Evolutionary conservation across 2,329 filamentous ascomycete species (phyloP), one percentile per base, ranked within the genome.

Genomic region (Sphaceloma murrayae): DNA sequence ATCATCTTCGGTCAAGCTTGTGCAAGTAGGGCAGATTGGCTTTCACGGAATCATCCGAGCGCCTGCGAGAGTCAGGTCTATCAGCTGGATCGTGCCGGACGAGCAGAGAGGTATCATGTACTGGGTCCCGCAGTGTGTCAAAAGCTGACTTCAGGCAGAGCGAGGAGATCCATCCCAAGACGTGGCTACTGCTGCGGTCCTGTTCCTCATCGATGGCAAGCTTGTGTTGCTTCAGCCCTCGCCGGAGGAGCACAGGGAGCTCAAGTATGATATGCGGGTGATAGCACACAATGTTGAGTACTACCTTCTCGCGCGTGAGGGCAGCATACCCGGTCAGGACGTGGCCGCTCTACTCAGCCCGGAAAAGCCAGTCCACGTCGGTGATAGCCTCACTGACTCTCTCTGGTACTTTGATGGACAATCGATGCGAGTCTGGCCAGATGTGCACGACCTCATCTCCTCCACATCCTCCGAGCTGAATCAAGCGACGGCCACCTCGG

Each of bases 201-300:
- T 98, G 10, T 94, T 98, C 56, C 72, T 98, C n/a, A 88, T 98
- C 2, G 91, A 98, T 58, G 91, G 89, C 21, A 98, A 98, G 61
- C 75, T 98, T 14, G 91, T 96, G 8, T 68, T 96, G 27, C 72
- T 98, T 38, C 86, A 93, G 52, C 89, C 91, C 1, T 88, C 86
- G 1, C 70, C 85, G 4, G 88, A 84, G 42, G 83, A 85, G 38
- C 77, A 82, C 32, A 84, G 85, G 4, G 82, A 87, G 53, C 72
- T 95, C 42, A 96, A 95, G 66, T 98, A 98, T 58, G 89, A 96
- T 58, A 98, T 98, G 91, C 82, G 88, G 7, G 82, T 96, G 48
- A 82, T 98, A 58, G 87, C 88, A 9, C 86, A 95, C 56, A 93
- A 94, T 55, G 87, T 96, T 30, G 91, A 98, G 61, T 96, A 91